Evolutionary conservation across 2,329 filamentous ascomycete species (phyloP), one percentile per base, ranked within the genome.

Genomic region (Lachnellula hyalina): DNA sequence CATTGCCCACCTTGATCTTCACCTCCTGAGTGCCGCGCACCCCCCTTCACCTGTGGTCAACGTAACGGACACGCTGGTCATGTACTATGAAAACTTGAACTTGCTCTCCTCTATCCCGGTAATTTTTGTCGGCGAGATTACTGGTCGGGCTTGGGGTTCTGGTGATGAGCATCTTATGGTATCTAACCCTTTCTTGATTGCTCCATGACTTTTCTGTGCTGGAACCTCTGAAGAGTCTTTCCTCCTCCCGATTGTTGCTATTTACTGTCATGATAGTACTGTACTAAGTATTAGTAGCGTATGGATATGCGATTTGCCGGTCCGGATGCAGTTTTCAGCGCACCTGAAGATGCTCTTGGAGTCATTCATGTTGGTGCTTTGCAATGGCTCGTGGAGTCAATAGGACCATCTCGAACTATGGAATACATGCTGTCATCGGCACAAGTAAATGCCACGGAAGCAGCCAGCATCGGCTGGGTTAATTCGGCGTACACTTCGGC

Each of bases 241-340:
- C 28, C 8, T 32, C 28, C 28, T 32, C 28, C 11, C 11, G 28
- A 12, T 3, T 32, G 9, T 9, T 32, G 28, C 28, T 11, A 11
- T 32, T 32, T 11, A 9, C 11, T 11, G 8, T 9, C 3, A 6
- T 6, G 25, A 25, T 25, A 25, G 25, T 32, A 11, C 28, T 32
- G 1, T 12, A 11, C 28, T 28, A 8, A 28, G 2, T 28, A 32
- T 32, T 11, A 11, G 9, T 32, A 32, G 28, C 45, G 40, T 21
- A 54, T 57, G 47, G 54, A 59, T 19, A 57, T 59, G 57, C 40
- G 57, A 11, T 59, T 59, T 17, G 57, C 51, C 12, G 36, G 46
- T 8, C 50, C 56, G 21, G 34, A 25, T 19, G 51, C 54, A 35
- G 15, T 35, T 5, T 35, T 51, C 11, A 36, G 50, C 21, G 32